Base-by-base conservation (phyloP, 257 asterid species). In the Avicennia marina region DNA sequence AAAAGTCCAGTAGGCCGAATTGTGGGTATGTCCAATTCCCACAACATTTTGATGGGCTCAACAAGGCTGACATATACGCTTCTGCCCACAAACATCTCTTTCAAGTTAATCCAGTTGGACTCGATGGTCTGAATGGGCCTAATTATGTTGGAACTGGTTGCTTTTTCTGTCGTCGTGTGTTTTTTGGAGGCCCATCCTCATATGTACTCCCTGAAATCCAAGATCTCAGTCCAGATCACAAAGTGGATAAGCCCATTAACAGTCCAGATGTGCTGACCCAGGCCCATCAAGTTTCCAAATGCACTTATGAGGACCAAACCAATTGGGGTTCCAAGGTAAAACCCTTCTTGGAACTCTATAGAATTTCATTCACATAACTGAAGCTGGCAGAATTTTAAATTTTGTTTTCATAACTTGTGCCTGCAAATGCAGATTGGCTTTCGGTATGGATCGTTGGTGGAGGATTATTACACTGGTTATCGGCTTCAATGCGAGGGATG, bases 401-500 rank as follows among this genome's bases (percentile, higher is more conserved):
- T 36, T 1, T 18, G 1, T 2, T 43, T 11, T 16, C 9, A 3
- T 31, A 39, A 52, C 2, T 32, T 26, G 2, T 19, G 11, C 7
- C 12, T 13, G 31, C 10, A 6, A 36, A 34, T 63, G 43, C 60
- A 85, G 95, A 46, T 73, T 24, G 96, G 95, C 0, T 82, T 85
- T 57, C 78, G 79, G 6, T 88, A 88, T 40, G 95, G 96, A 10
- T 80, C 96, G 1, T 34, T 87, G 53, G 94, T 82, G 0, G 96
- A 87, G 70, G 96, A 87, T 60, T 79, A 62, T 31, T 78, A 76
- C 59, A 78, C 90, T 0, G 95, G 96, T 4, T 85, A 75, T 56
- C 62, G 78, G 8, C 89, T 88, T 63, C 76, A 75, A 18, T 82
- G 95, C 44, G 95, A 85, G 55, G 95, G 95, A 11, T 89, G 96